Evolutionary conservation across 2,329 filamentous ascomycete species (phyloP), one percentile per base, ranked within the genome.

Genomic region (Exophiala sideris): DNA sequence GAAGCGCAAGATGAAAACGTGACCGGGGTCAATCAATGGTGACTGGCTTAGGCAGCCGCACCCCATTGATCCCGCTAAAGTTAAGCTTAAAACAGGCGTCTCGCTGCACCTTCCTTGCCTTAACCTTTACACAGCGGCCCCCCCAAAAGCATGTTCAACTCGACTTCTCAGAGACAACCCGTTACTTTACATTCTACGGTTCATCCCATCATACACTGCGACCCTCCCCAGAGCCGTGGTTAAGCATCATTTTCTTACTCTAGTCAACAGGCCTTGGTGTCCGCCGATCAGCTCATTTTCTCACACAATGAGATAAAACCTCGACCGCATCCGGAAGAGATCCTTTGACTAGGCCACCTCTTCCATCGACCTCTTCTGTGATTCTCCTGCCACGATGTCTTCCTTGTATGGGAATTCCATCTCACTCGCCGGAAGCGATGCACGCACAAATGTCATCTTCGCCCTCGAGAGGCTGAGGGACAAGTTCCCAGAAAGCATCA

Each of bases 401-500:
- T 52, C 36, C 2, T 39, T 88, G 49, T 92, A 85, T 73, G 91
- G 88, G 52, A 89, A 91, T 73, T 88, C 88, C 16, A 80, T 82
- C 12, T 48, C 38, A 14, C 87, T 86, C 67, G 88, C 86, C 48
- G 90, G 91, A 62, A 80, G 80, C 56, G 87, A 92, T 70, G 84
- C 94, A 69, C 86, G 90, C 76, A 95, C 91, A 10, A 89, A 95
- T 70, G 86, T 96, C 68, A 83, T 87, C 54, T 96, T 91, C 73
- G 89, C 90, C 16, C 85, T 95, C 68, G 84, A 91, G 59, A 89
- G 90, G 68, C 83, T 96, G 73, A 83, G 83, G 60, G 85, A 86
- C 68, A 85, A 86, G 67, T 87, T 95, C 55, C 76, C 81, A 45
- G 87, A 92, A 60, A 86, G 96, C 62, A 81, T 94, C 64, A 82